Evolutionary conservation across 2,329 filamentous ascomycete species (phyloP).

Genomic region (Colletotrichum sp.): DNA sequence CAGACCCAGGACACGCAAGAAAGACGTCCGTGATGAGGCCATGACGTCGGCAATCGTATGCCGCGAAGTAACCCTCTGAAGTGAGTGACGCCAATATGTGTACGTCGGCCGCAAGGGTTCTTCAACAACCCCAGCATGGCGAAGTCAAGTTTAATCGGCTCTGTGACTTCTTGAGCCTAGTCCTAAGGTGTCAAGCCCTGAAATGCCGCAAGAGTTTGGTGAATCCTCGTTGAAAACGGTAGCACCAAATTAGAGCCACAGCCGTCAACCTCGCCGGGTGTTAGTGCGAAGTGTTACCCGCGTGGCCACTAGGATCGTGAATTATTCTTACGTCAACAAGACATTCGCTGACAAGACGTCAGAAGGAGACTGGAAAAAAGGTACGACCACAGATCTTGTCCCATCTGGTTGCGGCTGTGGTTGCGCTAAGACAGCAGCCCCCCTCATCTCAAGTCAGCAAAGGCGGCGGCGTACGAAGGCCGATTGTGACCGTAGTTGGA

Average conservation of each 20-base stretch:
- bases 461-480: not conserved
- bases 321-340: not conserved
- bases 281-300: not conserved
- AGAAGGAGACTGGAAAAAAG: not conserved
- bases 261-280: not conserved
- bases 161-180: not conserved
- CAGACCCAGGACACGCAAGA: not conserved
- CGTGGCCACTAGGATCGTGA: not conserved
- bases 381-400: not conserved
- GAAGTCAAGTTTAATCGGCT: not conserved
- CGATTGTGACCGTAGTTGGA: not conserved
- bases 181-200: not conserved
- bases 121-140: not conserved
- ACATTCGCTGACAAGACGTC: not conserved
- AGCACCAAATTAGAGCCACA: not conserved
- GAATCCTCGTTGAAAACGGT: not conserved
- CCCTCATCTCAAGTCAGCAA: not conserved
- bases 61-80: not conserved
- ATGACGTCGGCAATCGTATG: not conserved
- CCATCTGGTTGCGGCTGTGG: not conserved
- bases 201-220: not conserved
- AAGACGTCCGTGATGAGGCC: not conserved
- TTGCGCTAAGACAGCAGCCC: not conserved
- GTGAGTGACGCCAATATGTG: not conserved
- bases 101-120: not conserved